Base-by-base conservation (phyloP, 2,329 filamentous ascomycete genomes). In the Penicillium hordei region DNA sequence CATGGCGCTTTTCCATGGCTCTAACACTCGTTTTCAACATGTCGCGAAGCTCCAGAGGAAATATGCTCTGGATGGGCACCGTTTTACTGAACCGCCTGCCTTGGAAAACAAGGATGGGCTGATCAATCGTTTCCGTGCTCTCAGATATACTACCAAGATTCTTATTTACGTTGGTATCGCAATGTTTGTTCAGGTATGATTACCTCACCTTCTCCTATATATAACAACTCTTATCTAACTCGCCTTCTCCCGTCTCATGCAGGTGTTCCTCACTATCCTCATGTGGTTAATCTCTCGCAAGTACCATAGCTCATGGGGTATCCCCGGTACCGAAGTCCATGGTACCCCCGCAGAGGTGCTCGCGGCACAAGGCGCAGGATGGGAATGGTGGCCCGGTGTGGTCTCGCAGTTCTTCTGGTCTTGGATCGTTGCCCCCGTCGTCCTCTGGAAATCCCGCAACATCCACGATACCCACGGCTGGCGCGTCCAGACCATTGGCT, bases 391-490 rank as follows among this genome's bases (percentile, higher is more conserved):
- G 58, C 60, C 60, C 3, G 52, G 55, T 36, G 57, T 56, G 9
- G 72, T 65, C 78, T 53, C 36, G 48, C 65, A 67, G 34, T 60
- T 67, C 49, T 59, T 65, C 56, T 66, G 63, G 65, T 60, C 58
- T 40, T 64, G 64, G 62, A 48, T 60, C 23, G 43, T 61, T 29
- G 57, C 56, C 42, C 59, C 60, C 19, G 23, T 57, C 25, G 57
- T 88, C 60, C 79, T 89, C 4, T 88, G 82, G 80, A 80, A 82
- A 63, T 82, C 86, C 38, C 80, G 86, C 8, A 75, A 79, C 23
- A 84, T 89, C 63, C 79, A 79, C 31, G 87, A 89, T 66, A 86
- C 85, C 7, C 84, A 88, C 65, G 83, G 86, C 55, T 89, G 87
- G 87, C 79, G 86, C 12, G 67, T 82, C 6, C 86, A 89, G 68